These are phyloP conservation scores for Shiraia bambusicola DNA, from an alignment of 2,329 filamentous ascomycete genomes.

Conservation along the genomic window DNA sequence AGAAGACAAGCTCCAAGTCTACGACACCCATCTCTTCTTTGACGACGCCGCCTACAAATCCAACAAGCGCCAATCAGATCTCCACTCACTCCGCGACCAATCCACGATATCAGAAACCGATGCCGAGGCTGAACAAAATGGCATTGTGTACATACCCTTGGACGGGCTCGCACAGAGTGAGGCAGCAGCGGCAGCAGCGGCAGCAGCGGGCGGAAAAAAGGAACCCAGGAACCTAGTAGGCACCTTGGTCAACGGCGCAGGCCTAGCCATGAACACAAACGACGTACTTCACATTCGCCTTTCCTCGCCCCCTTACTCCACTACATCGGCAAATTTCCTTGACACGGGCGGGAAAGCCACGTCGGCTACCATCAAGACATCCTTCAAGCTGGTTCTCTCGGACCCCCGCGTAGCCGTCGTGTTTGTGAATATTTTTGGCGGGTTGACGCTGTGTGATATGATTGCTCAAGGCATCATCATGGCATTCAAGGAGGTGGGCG, in stretches of 20 bases:
- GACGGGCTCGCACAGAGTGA: constrained; percentile 14
- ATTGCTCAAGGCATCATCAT: constrained; percentile 74
- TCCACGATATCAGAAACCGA: constrained; percentile 57
- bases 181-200: constrained; percentile 6
- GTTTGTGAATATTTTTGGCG: constrained; percentile 72
- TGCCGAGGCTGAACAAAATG: constrained; percentile 64
- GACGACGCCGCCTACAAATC: constrained; percentile 70
- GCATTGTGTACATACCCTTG: constrained; percentile 76
- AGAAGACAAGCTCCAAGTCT: constrained; percentile 51
- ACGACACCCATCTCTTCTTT: constrained; percentile 62
- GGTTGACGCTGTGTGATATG: constrained; percentile 75
- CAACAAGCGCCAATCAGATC: constrained; percentile 60
- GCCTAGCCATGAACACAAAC: constrained; percentile 87
- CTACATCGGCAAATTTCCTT: constrained; percentile 77
- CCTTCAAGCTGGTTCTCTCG: constrained; percentile 70
- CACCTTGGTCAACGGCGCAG: constrained; percentile 85
- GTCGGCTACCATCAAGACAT: constrained; percentile 73
- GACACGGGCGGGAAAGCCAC: constrained; percentile 91
- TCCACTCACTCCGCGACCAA: constrained; percentile 60
- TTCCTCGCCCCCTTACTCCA: constrained; percentile 49
- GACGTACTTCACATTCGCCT: constrained; percentile 71
- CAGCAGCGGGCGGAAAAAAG: constrained; percentile 7
- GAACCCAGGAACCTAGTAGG: constrained; percentile 65
- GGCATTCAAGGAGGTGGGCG: constrained; percentile 68
- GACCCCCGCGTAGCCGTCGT: constrained; percentile 72